Base-by-base conservation (phyloP, 2,329 filamentous ascomycete genomes). In the Sphaceloma murrayae region DNA sequence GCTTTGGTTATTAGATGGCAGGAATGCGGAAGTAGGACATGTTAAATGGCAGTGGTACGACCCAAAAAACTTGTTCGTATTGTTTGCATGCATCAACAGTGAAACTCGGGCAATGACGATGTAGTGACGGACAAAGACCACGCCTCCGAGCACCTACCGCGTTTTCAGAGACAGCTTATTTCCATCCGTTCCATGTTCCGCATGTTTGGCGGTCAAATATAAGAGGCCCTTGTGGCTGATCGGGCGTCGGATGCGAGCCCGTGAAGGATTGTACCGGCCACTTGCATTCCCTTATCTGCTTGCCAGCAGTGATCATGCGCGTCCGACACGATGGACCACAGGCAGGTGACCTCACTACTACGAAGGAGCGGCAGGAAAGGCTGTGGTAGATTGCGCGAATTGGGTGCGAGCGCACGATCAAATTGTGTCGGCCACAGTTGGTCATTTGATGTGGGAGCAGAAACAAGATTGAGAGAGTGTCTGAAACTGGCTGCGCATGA, bases 1-100 rank as follows among this genome's bases (percentile, higher is more conserved):
- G n/a, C n/a, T n/a, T n/a, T n/a, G n/a, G n/a, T n/a, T n/a, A n/a
- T n/a, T n/a, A n/a, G n/a, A n/a, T n/a, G n/a, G 18, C 10, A 34
- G 40, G 40, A 43, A 45, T 34, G 30, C 24, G 32, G 42, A 34
- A 45, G 19, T 29, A 32, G 27, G 31, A 32, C 29, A 34, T 45
- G 42, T 34, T 29, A 29, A 40, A 40, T 29, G 17, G 24, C 7
- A n/a, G 13, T 27, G 36, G 27, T 16, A 26, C 24, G 19, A 10
- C 19, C 22, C 22, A 11, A 30, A 29, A 40, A 40, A 22, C 36
- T 40, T 22, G 19, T 40, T 40, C 24, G 11, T 40, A 26, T 18
- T 40, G 36, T 40, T 40, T 40, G 36, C 36, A 22, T 19, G 10
- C 36, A n/a, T 16, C 14, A 40, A 40, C 36, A 36, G 27, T 29